Evolutionary conservation across 208 protist species (phyloP), one percentile per base, ranked within the genome.

Genomic region (Crithidia fasciculata): DNA sequence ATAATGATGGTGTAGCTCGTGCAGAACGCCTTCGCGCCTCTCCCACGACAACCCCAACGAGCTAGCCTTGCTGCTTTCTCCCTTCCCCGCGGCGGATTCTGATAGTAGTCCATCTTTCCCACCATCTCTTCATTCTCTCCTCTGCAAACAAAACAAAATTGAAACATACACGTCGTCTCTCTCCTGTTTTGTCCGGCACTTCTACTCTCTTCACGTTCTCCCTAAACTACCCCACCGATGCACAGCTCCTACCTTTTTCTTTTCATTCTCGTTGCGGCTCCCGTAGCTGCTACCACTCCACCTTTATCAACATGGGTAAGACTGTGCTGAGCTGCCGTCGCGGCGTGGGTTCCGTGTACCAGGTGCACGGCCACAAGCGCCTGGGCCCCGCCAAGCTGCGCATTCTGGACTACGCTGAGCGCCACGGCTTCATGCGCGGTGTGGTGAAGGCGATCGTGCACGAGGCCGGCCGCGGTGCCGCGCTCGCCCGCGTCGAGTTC

Each of bases 391-490:
- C 98, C 72, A 92, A 94, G 81, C 92, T 99, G 77, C 96, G 99
- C 78, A 80, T 91, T 63, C 79, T 99, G 41, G 99, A 99, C 86
- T 99, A 93, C 83, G 89, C 94, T 55, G 99, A 99, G 95, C 87
- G 98, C 56, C 84, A 99, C 52, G 98, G 98, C 43, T 99, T 87
- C 78, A 80, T 90, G 68, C 70, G 78, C 64, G 69, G 91, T 78
- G 83, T 98, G 40, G 90, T 99, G 41, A 97, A 92, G 84, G 85
- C 98, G 50, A 99, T 99, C 82, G 92, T 99, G 80, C 99, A 99
- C 92, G 99, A 99, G 77, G 92, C 98, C 55, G 99, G 99, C 57
- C 94, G 99, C 92, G 99, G 99, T 84, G 99, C 99, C 64, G 99
- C 99, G 53, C 87, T 99, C 49, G 99, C 98, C 56, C 78, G 84